Base-by-base conservation (phyloP, 768 basidiomycete genomes). In the Dentipellis sp. region DNA sequence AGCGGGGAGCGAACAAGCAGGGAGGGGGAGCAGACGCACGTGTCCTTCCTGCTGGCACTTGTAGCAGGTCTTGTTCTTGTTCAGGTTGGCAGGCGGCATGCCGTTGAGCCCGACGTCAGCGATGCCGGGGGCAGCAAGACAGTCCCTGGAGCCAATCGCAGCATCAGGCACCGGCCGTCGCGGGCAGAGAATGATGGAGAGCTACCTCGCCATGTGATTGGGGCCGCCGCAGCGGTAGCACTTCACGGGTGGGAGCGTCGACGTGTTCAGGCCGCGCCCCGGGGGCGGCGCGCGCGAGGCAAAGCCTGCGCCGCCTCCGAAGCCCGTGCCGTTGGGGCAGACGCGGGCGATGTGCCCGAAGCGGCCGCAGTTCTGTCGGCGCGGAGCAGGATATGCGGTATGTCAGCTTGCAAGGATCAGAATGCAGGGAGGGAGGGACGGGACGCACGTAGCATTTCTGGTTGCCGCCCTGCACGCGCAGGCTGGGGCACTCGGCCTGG, bases 171-270 rank as follows among this genome's bases (percentile, higher is more conserved):
- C 53, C 46, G 40, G 42, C 23, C 52, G 35, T 35, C 23, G 53
- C 6, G 0, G 3, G 38, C 52, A 60, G 23, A 57, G 61, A 51
- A 46, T 59, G 59, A 50, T 47, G n/a, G n/a, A n/a, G n/a, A 50
- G 65, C 55, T 67, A 88, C 88, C 79, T 83, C 11, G 89, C 90
- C 78, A 90, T 82, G 67, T 91, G 89, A 73, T 94, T 94, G 12
- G 87, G 83, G 29, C 89, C 89, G 48, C 91, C 90, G 66, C 93
- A 95, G 51, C 88, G 83, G 69, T 88, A 94, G 66, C 92, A 95
- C 70, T 88, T 91, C 52, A 94, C 84, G 16, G 88, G 85, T 52
- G 88, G 88, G 50, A 91, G 72, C 50, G 86, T 81, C 19, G 88
- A 84, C 14, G 81, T 85, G 65, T 91, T 88, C 60, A 91, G 72